Percentiles rank a stretch among this genome's conserved stretches.
These are phyloP conservation scores for Lasiosphaeria miniovina DNA, from an alignment of 495 filamentous ascomycete species.

Conservation along the genomic window DNA sequence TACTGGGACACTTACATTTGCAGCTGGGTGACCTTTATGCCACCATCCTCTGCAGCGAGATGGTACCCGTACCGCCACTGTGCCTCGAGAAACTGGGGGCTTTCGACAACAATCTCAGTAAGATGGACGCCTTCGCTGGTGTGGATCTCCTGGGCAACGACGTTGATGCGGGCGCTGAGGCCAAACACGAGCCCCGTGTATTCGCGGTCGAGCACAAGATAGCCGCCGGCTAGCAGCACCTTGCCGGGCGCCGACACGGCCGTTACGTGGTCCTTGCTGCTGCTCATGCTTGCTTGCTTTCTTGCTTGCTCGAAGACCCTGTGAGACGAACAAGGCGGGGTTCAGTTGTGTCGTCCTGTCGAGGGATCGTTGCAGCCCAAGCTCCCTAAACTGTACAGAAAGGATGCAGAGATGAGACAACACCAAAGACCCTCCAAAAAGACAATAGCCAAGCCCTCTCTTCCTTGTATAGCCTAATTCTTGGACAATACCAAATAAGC, in stretches of 20 bases:
- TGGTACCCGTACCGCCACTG: slow-evolving; percentile 82
- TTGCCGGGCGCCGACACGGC: slow-evolving; percentile 94
- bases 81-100: slow-evolving; percentile 84
- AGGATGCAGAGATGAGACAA: slow-evolving; percentile 2
- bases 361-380: too few species aligned
- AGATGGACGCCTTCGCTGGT: slow-evolving; percentile 56
- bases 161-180: slow-evolving; percentile 89
- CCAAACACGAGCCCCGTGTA: slow-evolving; percentile 92
- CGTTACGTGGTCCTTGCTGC: slow-evolving; percentile 24
- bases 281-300: slow-evolving; percentile 11
- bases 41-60: slow-evolving; percentile 64
- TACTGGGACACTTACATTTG: slow-evolving; percentile 59
- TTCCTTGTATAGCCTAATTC: neutral
- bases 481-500: neutral
- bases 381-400: too few species aligned
- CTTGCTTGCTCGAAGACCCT: neutral
- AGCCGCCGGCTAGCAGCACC: slow-evolving; percentile 90
- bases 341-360: too few species aligned
- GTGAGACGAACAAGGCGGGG: too few species aligned
- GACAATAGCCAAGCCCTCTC: neutral
- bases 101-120: slow-evolving; percentile 75
- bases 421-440: neutral
- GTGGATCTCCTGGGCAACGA: slow-evolving; percentile 64
- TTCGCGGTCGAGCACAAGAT: slow-evolving; percentile 84
- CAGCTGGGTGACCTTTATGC: slow-evolving; percentile 72